Evolutionary conservation across 73 alveolate species (phyloP), one percentile per base, ranked within the genome.

Genomic region (Tetrahymena elliotti): DNA sequence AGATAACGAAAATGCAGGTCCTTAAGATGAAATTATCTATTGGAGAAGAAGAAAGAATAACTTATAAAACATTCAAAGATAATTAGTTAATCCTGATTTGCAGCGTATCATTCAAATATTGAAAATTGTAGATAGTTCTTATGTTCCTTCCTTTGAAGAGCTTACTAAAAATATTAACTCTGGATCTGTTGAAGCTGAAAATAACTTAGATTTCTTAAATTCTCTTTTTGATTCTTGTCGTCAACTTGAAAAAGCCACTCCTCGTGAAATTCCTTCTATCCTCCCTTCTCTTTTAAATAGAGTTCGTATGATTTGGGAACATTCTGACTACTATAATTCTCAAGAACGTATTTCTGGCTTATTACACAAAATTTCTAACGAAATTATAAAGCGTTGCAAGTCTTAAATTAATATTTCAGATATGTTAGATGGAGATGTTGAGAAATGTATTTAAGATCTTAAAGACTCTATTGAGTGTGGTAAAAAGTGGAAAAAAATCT

Each of bases 401-500:
- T 98, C 98, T 7, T 97, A 97, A 93, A 98, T 98, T 94, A 97
- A 98, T 96, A 97, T 95, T 16, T 95, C 96, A 83, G 99, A 98
- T 84, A 97, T 98, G 99, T 97, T 98, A 16, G 98, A 97, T 33
- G 99, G 99, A 27, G 99, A 98, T 93, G 99, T 98, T n/a, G 99
- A 98, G 93, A 98, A 98, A 83, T 98, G 99, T 95, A 98, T 98
- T 97, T 68, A 95, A 54, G 99, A 97, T 95, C 96, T 98, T 15
- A 98, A 98, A 53, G 99, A 98, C 96, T 94, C 98, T 94, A 97
- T 97, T 93, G 97, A 95, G 84, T 98, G 99, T 96, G 99, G 99
- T 93, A 97, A 96, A 27, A 97, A 98, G 94, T 99, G 99, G 99
- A 99, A 98, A 95, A 93, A 92, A 34, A 94, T 95, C 20, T 97